Percentiles rank a stretch among this genome's conserved stretches.
Evolutionary conservation across 2,329 filamentous ascomycete genomes (phyloP).

Genomic region (Colletotrichum camelliae): DNA sequence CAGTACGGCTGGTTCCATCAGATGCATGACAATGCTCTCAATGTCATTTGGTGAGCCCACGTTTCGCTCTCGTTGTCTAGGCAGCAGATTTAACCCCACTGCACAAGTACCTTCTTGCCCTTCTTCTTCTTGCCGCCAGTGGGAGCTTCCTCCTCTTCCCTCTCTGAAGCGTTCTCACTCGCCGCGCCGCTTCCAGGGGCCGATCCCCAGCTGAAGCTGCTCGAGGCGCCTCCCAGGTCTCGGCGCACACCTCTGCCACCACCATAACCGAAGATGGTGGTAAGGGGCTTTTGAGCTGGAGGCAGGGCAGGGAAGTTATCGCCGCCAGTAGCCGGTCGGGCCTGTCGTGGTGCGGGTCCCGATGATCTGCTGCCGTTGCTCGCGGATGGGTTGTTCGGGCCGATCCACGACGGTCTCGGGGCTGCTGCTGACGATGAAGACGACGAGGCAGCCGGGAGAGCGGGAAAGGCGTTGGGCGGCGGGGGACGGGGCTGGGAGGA

Average conservation of each 20-base stretch:
- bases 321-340: constrained; percentile 29
- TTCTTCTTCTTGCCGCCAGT: constrained; percentile 51
- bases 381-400: constrained; percentile 22
- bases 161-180: constrained; percentile 27
- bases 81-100: constrained; percentile 56
- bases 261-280: constrained; percentile 68
- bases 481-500: constrained; percentile 23
- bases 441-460: constrained; percentile 38
- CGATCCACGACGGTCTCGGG: constrained; percentile 36
- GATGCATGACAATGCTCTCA: background rate
- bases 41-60: background rate
- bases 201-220: constrained; percentile 60
- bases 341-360: background rate
- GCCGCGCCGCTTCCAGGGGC: constrained; percentile 28
- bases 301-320: constrained; percentile 85
- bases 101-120: constrained; percentile 64
- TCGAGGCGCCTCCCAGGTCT: constrained; percentile 53
- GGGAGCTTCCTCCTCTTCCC: constrained; percentile 30
- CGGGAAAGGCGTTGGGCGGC: constrained; percentile 47
- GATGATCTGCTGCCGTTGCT: constrained; percentile 8
- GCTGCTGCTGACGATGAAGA: constrained; percentile 25
- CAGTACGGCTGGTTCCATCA: background rate
- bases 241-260: constrained; percentile 57
- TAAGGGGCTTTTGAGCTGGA: constrained; percentile 71
- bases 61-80: background rate